phyloP scores from a whole-genome alignment of 2,329 filamentous ascomycete species.

The Penicillium digitatum region DNA sequence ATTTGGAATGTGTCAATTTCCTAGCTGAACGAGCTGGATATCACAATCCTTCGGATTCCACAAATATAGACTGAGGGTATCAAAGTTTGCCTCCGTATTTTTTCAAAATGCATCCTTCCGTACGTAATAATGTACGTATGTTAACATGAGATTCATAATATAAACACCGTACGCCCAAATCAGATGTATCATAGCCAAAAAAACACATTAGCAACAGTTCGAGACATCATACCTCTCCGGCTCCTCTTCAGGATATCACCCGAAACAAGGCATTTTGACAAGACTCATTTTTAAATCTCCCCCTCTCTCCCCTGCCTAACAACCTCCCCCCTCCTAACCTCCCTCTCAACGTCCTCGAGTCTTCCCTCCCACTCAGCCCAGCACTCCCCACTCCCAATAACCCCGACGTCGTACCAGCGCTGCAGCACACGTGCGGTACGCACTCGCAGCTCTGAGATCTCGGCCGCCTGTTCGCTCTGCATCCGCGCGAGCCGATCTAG shows the following conservation, averaged over 20 bases:
- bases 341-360: slow-evolving; percentile 62
- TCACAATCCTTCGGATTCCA: background rate
- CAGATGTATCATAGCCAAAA: slow-evolving; percentile 5
- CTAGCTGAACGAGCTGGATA: background rate
- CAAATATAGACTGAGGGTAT: background rate
- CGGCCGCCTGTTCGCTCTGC: slow-evolving; percentile 39
- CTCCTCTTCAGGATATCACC: background rate
- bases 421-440: slow-evolving; percentile 53
- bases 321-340: slow-evolving; percentile 61
- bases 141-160: background rate
- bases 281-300: slow-evolving; percentile 30
- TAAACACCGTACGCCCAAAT: background rate
- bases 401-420: slow-evolving; percentile 68
- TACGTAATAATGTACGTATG: too few species aligned
- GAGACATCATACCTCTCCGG: background rate
- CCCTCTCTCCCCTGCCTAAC: slow-evolving; percentile 53
- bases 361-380: slow-evolving; percentile 70
- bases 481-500: slow-evolving; percentile 35
- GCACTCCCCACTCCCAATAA: slow-evolving; percentile 64
- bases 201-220: background rate
- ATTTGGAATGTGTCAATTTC: background rate
- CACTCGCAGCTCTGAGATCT: slow-evolving; percentile 41
- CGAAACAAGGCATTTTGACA: background rate
- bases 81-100: too few species aligned
- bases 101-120: too few species aligned